Base-by-base conservation (phyloP, 2,329 filamentous ascomycete genomes). In the Colletotrichum orbiculare region DNA sequence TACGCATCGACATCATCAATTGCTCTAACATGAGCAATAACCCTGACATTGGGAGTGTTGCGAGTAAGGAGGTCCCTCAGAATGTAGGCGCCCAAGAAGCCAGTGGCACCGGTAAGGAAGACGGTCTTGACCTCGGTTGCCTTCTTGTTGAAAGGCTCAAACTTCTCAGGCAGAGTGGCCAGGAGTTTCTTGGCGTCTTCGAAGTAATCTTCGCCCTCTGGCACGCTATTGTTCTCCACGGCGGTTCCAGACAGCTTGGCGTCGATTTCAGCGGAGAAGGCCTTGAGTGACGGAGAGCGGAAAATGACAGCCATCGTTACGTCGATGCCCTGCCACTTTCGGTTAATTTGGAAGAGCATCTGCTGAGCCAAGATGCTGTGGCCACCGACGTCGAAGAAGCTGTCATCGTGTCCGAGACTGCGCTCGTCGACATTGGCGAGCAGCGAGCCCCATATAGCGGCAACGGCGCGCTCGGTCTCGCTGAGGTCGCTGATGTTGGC, bases 91-190 rank as follows among this genome's bases (percentile, higher is more conserved):
- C 94, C 94, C 17, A 97, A 78, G 82, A 97, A 97, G 2, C 94
- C 94, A 6, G 94, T 97, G 4, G 92, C 93, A 47, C 95, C 94
- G 3, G 94, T 97, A 6, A 97, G 79, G 76, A 97, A 91, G 10
- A 96, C 83, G 0, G 90, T 93, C 66, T 65, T 59, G 41, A 54
- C 71, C 35, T 55, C 50, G 70, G 46, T 58, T 38, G 47, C 47
- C 47, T 50, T 39, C 47, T 50, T 50, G 9, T 50, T 15, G 47
- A 50, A 50, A 12, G 47, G 47, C 33, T 33, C 33, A 50, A 50
- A 50, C 12, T 42, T 71, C 11, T 61, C 68, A 1, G 88, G 85
- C 11, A 92, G 78, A 39, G 82, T 74, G 37, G 78, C 73, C 12
- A 81, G 74, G 10, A 89, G 77, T 54, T 85, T 79, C 42, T 82